phyloP scores from a whole-genome alignment of 192 early-diverging fungal species.

The Umbelopsis sp. region DNA sequence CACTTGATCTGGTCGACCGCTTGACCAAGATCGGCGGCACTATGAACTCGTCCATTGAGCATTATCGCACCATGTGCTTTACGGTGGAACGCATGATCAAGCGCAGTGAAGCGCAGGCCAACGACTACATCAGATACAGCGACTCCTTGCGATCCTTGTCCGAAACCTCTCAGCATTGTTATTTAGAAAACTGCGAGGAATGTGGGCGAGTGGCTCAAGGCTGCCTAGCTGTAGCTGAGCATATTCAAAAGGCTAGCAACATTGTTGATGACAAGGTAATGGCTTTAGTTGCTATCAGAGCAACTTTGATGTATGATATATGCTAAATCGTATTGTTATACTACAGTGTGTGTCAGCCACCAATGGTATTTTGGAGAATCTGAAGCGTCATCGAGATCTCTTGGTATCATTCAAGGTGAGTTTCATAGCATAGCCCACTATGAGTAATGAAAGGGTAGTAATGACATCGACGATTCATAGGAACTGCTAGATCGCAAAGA shows the following conservation, averaged over 20 bases:
- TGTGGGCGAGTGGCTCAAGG: constrained; percentile 58
- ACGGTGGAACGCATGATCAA: constrained; percentile 58
- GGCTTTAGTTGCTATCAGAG: too few relatives aligned
- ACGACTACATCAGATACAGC: constrained; percentile 56
- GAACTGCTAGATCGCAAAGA: constrained; percentile 63
- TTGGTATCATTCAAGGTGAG: constrained; percentile 60
- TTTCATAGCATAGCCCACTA: not conserved
- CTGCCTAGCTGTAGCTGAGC: constrained; percentile 47
- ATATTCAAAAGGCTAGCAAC: constrained; percentile 43
- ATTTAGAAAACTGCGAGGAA: constrained; percentile 56
- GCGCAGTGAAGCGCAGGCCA: constrained; percentile 56
- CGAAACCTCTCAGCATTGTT: constrained; percentile 58
- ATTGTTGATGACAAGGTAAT: constrained; percentile 44
- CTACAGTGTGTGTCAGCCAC: constrained; percentile 37
- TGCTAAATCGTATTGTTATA: not conserved
- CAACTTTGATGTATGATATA: not conserved
- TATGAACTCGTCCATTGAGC: constrained; percentile 51
- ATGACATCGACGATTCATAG: constrained; percentile 3
- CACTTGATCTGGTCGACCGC: constrained; percentile 55
- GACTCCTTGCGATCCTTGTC: constrained; percentile 49
- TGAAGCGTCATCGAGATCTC: constrained; percentile 68
- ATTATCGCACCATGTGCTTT: constrained; percentile 59
- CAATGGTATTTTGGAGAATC: constrained; percentile 54
- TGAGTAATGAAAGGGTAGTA: not conserved
- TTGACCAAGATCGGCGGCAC: constrained; percentile 45